A percentile compares a stretch with the other conserved stretches of the same genome.
phyloP scores from a whole-genome alignment of 2,329 filamentous ascomycete genomes.

The Akanthomyces uredinophilus region DNA sequence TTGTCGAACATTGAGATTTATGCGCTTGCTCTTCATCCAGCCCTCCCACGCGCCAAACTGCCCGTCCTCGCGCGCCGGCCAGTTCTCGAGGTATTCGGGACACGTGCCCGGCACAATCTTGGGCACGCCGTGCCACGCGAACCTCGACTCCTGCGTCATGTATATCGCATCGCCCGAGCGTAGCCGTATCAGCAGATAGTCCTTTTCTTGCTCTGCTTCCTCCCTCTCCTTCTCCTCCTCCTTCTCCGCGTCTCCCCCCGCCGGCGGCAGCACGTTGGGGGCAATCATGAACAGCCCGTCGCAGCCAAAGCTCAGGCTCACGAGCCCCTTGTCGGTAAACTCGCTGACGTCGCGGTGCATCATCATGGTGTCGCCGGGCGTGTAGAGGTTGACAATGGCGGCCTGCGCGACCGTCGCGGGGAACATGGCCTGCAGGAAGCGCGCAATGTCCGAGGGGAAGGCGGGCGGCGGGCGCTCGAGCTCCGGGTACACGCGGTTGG shows the following conservation, averaged over 20 bases:
- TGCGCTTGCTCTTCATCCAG: slow-evolving; percentile 83
- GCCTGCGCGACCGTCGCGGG: slow-evolving; percentile 76
- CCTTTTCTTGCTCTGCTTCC: slow-evolving; percentile 32
- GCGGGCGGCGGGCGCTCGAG: slow-evolving; percentile 50
- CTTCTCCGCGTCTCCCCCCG: slow-evolving; percentile 40
- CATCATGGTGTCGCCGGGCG: slow-evolving; percentile 83
- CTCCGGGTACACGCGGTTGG: slow-evolving; percentile 71
- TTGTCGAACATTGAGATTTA: slow-evolving; percentile 90
- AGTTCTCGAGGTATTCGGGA: slow-evolving; percentile 65
- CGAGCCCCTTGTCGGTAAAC: slow-evolving; percentile 67
- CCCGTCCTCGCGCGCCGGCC: slow-evolving; percentile 57
- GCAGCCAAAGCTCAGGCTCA: slow-evolving; percentile 85
- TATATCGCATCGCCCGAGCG: slow-evolving; percentile 85
- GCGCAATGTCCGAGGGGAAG: slow-evolving; percentile 70
- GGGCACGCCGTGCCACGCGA: slow-evolving; percentile 93
- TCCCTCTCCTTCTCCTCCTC: slow-evolving; percentile 27
- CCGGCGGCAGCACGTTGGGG: slow-evolving; percentile 39
- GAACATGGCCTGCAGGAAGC: slow-evolving; percentile 65
- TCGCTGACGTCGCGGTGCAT: slow-evolving; percentile 94
- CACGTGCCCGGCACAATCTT: slow-evolving; percentile 78
- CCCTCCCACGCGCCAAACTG: slow-evolving; percentile 66
- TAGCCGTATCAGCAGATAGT: slow-evolving; percentile 59
- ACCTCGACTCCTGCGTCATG: slow-evolving; percentile 76
- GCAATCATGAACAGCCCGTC: slow-evolving; percentile 85
- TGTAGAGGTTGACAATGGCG: slow-evolving; percentile 91